Evolutionary conservation across 2,329 filamentous ascomycete species (phyloP).

Genomic region (Acrocalymma vagum): DNA sequence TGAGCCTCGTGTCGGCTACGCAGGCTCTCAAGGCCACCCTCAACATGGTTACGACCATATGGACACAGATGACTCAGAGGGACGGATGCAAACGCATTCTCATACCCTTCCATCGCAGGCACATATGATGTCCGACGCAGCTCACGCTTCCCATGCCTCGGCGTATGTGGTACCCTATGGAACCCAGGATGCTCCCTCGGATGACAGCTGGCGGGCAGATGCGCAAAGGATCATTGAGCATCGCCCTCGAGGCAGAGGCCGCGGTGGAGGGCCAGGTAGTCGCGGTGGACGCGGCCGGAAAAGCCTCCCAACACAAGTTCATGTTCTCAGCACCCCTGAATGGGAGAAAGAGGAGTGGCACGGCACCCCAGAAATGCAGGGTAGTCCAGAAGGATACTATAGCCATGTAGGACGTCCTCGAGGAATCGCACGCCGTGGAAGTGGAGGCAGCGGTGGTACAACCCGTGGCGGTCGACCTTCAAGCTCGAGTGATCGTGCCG

Average conservation of each 20-base stretch:
- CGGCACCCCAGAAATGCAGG: slow-evolving; percentile 41
- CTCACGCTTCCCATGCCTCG: slow-evolving; percentile 29
- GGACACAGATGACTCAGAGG: slow-evolving; percentile 30
- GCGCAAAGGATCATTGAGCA: slow-evolving; percentile 38
- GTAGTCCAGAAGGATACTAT: slow-evolving; percentile 48
- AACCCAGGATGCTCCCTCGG: slow-evolving; percentile 36
- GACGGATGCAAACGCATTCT: slow-evolving; percentile 24
- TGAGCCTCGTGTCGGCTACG: slow-evolving; percentile 44
- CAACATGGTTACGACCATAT: slow-evolving; percentile 25
- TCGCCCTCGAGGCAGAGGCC: slow-evolving; percentile 47
- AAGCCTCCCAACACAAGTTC: slow-evolving; percentile 39
- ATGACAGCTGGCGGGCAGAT: slow-evolving; percentile 43
- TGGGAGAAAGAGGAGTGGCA: slow-evolving; percentile 52
- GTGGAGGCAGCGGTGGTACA: slow-evolving; percentile 35
- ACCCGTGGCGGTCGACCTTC: slow-evolving; percentile 31
- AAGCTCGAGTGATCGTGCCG: slow-evolving; percentile 32
- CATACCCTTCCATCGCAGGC: slow-evolving; percentile 37
- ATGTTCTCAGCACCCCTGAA: slow-evolving; percentile 46
- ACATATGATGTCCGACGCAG: slow-evolving; percentile 33
- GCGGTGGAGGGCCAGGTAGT: slow-evolving; percentile 50
- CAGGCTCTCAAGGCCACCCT: slow-evolving; percentile 19
- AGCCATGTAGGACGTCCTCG: slow-evolving; percentile 32
- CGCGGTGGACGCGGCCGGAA: slow-evolving; percentile 49
- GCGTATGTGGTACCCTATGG: slow-evolving; percentile 34
- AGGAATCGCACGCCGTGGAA: slow-evolving; percentile 44